Conservation (phyloP, 2,329 filamentous ascomycete genomes). For the Sporothrix mexicana region DNA sequence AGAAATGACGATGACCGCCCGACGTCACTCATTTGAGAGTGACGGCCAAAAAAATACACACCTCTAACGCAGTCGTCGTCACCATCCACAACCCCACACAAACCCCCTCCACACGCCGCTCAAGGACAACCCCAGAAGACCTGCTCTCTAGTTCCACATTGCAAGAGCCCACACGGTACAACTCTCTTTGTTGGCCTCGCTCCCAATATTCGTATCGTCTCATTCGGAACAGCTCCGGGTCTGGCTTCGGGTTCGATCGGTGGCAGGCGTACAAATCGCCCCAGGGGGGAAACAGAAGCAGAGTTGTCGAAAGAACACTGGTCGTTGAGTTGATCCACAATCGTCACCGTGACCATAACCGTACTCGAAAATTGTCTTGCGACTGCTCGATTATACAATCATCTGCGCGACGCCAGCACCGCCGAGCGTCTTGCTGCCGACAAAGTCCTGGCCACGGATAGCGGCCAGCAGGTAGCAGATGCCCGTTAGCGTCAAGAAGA, state of each 20-base stretch:
- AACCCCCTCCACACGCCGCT: not conserved
- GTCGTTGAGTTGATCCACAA: not conserved
- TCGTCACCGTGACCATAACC: too few relatives aligned
- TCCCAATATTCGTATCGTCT: not conserved
- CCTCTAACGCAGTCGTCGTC: not conserved
- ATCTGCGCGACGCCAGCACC: constrained; percentile 95
- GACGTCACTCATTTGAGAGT: too few relatives aligned
- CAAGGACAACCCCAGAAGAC: too few relatives aligned
- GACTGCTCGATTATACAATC: constrained; percentile 67
- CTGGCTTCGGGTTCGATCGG: not conserved
- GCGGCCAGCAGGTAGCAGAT: constrained; percentile 81
- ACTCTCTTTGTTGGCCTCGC: too few relatives aligned
- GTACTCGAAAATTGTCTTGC: too few relatives aligned
- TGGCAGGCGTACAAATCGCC: not conserved
- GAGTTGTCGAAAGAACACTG: too few relatives aligned
- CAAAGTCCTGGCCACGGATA: constrained; percentile 82
- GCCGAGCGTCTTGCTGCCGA: constrained; percentile 93
- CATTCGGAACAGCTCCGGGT: not conserved
- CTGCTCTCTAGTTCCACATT: too few relatives aligned
- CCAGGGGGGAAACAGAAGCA: too few relatives aligned
- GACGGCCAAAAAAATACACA: not conserved
- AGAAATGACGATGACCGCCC: not conserved
- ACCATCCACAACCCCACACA: not conserved
- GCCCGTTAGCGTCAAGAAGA: constrained; percentile 77
- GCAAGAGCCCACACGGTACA: too few relatives aligned